Conservation (phyloP, 2,329 filamentous ascomycete species). For the Aspergillus floridensis region DNA sequence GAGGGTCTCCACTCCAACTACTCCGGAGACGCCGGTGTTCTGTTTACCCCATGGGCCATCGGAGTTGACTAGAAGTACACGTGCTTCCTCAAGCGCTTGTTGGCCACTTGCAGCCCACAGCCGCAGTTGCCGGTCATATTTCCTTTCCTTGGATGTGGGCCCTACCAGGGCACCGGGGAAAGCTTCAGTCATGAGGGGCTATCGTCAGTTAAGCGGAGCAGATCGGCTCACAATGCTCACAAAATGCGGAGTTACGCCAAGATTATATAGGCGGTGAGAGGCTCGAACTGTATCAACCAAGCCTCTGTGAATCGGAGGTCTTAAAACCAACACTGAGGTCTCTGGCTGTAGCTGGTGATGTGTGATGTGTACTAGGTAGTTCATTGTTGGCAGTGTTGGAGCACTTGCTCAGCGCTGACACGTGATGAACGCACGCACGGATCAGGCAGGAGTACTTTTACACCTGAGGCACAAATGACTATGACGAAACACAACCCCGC, state of each 20-base stretch:
- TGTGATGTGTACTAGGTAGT: background rate
- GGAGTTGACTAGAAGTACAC: slow-evolving; percentile 87
- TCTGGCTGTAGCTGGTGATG: background rate
- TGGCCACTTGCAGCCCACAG: slow-evolving; percentile 94
- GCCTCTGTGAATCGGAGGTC: too few relatives aligned
- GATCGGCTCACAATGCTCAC: background rate
- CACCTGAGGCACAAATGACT: slow-evolving; percentile 11
- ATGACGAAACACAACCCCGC: slow-evolving; percentile 19
- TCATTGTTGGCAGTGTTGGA: background rate
- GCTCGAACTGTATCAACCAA: background rate
- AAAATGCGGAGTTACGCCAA: background rate
- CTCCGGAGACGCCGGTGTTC: slow-evolving; percentile 62
- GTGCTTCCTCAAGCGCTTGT: slow-evolving; percentile 81
- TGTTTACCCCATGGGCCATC: slow-evolving; percentile 39
- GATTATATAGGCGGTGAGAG: background rate
- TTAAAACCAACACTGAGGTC: too few relatives aligned
- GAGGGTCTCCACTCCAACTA: slow-evolving; percentile 83
- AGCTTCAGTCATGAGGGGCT: slow-evolving; percentile 34
- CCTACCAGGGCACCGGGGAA: slow-evolving; percentile 40
- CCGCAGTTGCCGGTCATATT: slow-evolving; percentile 92
- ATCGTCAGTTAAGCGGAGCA: background rate
- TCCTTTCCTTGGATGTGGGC: slow-evolving; percentile 64
- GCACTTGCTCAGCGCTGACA: background rate
- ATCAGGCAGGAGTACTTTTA: background rate
- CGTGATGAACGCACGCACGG: background rate